Base-by-base conservation (phyloP, 768 basidiomycete genomes). In the Auricularia auricula-judae region DNA sequence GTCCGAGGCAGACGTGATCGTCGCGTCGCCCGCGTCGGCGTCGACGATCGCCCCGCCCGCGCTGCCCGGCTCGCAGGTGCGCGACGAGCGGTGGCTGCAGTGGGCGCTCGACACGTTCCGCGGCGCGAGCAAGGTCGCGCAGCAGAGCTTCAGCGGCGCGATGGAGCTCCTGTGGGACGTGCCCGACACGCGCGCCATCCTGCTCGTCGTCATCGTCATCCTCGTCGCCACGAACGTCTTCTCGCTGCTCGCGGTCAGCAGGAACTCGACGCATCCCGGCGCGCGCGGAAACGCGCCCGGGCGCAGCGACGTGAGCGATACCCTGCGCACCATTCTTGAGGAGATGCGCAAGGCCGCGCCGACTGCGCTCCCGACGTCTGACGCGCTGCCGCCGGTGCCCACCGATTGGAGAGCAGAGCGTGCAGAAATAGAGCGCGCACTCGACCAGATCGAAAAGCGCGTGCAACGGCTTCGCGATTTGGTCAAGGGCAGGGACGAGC, bases 71-170 rank as follows among this genome's bases (percentile, higher is more conserved):
- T 87, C 88, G 72, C 78, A 80, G 64, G 86, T 89, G 71, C 84
- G 86, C 16, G 85, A 86, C 66, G 82, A 79, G 65, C 87, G 89
- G 18, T 85, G 85, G 0, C 75, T 92, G 67, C 91, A 93, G 70
- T 93, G 91, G 91, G 91, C 91, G 2, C 89, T 85, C 77, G 91
- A 93, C 68, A 93, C 91, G 59, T 82, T 90, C 72, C 86, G 86
- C 36, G 91, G 89, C 10, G 86, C 91, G 1, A 81, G 77, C 66
- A 79, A 82, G 67, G 91, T 93, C 66, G 90, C 84, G 36, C 78
- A 76, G 70, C 84, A 84, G 71, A 90, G 88, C 66, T 82, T 88
- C 53, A 79, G 75, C 58, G 89, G 84, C 21, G 87, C 88, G 33
- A 71, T 92, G 66, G 91, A 92, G 77, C 85, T 93, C 53, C 78